phyloP scores from a whole-genome alignment of 1,284 basidiomycete species.

The Malassezia caprae region DNA sequence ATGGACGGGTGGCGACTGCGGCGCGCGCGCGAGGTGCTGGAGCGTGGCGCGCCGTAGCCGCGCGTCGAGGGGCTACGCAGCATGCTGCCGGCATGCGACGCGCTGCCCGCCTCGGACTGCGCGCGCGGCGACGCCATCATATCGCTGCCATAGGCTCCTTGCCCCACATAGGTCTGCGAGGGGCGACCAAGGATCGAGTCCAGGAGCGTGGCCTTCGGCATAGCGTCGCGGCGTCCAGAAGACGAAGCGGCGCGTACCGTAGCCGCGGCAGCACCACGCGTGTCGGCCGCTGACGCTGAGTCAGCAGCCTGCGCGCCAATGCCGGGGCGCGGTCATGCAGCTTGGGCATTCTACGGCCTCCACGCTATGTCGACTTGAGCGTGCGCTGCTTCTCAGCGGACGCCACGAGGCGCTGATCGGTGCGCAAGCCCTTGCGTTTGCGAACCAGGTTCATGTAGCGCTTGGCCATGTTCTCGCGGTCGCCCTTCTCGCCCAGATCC shows the following conservation, averaged over 20 bases:
- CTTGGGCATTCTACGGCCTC: too few relatives aligned
- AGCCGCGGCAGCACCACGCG: background rate
- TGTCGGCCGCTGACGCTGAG: slow-evolving; percentile 11
- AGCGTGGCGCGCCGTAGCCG: background rate
- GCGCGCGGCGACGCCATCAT: background rate
- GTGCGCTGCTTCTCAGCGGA: slow-evolving; percentile 46
- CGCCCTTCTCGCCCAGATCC: slow-evolving; percentile 90
- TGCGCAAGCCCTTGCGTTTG: slow-evolving; percentile 41
- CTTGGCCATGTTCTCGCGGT: slow-evolving; percentile 85
- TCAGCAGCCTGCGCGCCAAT: slow-evolving; percentile 14
- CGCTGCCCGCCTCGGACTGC: background rate
- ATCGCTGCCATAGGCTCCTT: background rate
- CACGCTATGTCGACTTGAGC: slow-evolving; percentile 30
- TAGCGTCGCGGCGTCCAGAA: slow-evolving; percentile 6
- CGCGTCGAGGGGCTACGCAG: background rate
- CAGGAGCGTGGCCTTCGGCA: slow-evolving; percentile 38
- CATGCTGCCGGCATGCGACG: background rate
- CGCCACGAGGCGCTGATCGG: slow-evolving; percentile 36
- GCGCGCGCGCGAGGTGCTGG: background rate
- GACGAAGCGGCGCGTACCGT: background rate
- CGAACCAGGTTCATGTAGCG: slow-evolving; percentile 85
- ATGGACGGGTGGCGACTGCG: background rate
- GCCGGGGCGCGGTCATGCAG: background rate
- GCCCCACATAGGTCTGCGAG: slow-evolving; percentile 34
- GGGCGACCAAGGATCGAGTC: slow-evolving; percentile 44